Base-by-base conservation (phyloP, 2,329 filamentous ascomycete genomes). In the Phialophora chinensis region DNA sequence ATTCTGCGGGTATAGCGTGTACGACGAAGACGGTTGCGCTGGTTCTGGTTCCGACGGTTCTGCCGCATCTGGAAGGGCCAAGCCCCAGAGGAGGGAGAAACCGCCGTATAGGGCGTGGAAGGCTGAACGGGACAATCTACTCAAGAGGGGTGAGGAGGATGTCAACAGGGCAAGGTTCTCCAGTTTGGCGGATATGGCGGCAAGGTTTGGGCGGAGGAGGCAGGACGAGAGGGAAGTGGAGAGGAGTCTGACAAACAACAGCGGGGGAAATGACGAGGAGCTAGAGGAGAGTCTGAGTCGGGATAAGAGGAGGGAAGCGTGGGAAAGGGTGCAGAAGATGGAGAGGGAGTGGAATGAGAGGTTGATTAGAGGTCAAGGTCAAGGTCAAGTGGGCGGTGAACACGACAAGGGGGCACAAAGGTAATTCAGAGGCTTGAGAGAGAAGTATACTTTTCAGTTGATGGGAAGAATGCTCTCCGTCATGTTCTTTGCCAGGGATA, bases 311-410 rank as follows among this genome's bases (percentile, higher is more conserved):
- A 35, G 33, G 4, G 27, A 52, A 17, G 14, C 12, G 5, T 60
- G 58, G 58, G 58, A 35, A 8, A 52, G 58, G 44, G 58, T 60
- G 14, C 42, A 52, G 44, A 60, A 25, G 27, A 60, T 60, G 58
- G 58, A 60, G 47, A 49, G 35, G 17, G 58, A 60, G 20, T 60
- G 58, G 58, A 60, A 60, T 38, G 58, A 60, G 27, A 60, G 44
- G 58, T 17, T 60, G 42, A 52, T 50, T 14, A 31, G 44, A 52
- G 58, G 58, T 38, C 58, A 47, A 25, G 4, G 17, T 44, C 38
- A 44, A n/a, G 38, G 35, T 42, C 58, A 47, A 25, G 8, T 27
- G 25, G 12, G n/a, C 17, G 29, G 27, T 52, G 29, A 17, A 33
- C n/a, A 20, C 4, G 4, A 29, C 0, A 29, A 52, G 1, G 14